These are phyloP conservation scores for Chrysosphaeria jannelii DNA, from an alignment of 2,329 filamentous ascomycete genomes.

Conservation along the genomic window DNA sequence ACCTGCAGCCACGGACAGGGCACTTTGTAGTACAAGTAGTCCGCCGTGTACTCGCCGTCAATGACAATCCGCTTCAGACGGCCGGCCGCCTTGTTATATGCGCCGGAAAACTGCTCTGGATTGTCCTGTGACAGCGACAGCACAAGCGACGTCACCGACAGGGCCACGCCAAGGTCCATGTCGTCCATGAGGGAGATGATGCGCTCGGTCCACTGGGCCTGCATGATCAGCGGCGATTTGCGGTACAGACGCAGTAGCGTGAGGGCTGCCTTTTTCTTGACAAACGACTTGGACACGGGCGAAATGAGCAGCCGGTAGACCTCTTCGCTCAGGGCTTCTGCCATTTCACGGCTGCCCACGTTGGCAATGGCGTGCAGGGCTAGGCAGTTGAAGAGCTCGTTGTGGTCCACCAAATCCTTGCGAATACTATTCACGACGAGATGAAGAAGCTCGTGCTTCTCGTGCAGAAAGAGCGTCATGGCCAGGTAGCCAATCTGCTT, in stretches of 20 bases:
- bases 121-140: constrained; percentile 88
- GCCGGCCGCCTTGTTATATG: constrained; percentile 78
- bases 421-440: constrained; percentile 95
- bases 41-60: constrained; percentile 62
- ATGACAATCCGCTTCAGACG: constrained; percentile 71
- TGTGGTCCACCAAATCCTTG: constrained; percentile 80
- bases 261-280: constrained; percentile 95
- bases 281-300: constrained; percentile 76
- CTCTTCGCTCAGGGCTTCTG: constrained; percentile 69
- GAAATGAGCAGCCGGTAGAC: constrained; percentile 86
- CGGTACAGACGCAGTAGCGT: constrained; percentile 81
- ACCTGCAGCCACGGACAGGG: constrained; percentile 96
- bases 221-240: constrained; percentile 78
- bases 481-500: constrained; percentile 98
- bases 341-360: constrained; percentile 89
- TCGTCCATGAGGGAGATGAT: constrained; percentile 99
- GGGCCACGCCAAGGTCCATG: constrained; percentile 66
- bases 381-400: constrained; percentile 91
- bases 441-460: constrained; percentile 85
- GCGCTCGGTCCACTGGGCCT: constrained; percentile 87
- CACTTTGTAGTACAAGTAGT: constrained; percentile 99
- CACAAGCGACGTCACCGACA: constrained; percentile 85
- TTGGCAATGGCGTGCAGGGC: constrained; percentile 95
- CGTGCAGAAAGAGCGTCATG: constrained; percentile 88
- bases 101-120: constrained; percentile 76